Base-by-base conservation (phyloP, 2,329 filamentous ascomycete genomes). In the Aspergillus pseudoterreus region DNA sequence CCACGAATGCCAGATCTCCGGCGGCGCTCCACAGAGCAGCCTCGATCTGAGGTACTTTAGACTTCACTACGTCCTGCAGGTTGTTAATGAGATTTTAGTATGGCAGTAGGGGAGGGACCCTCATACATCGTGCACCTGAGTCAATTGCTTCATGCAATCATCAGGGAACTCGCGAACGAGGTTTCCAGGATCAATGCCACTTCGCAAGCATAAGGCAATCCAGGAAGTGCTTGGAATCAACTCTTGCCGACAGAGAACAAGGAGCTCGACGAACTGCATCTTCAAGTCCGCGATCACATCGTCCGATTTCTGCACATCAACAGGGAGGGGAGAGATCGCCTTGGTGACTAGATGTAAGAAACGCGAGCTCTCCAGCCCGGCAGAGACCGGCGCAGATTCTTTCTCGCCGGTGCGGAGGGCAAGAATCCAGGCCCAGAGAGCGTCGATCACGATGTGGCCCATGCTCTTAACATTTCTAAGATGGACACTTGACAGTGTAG, bases 1-100 rank as follows among this genome's bases (percentile, higher is more conserved):
- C 88, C 22, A 99, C 90, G 65, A 99, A 99, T 3, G 90, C 92
- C 52, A 99, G 78, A 64, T 97, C 94, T 35, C 92, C 91, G 10
- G 90, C 89, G 6, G 92, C 90, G 60, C 85, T 85, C 69, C 86
- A 95, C 3, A 92, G 88, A 47, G 92, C 92, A 38, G 76, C 72
- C 62, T 83, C 85, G 45, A 71, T 60, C 45, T 63, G 55, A 12
- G 64, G 64, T 17, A 75, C 62, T 38, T 58, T 65, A 14, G 64
- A 70, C 50, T 71, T 63, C 30, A 70, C 53, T 17, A 67, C 62
- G 44, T 73, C 69, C 55, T 66, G 21, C 4, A 48, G 33, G 3
- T 14, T 14, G 27, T 57, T 43, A 58, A 45, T 32, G 27, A 49
- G 27, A 41, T 17, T 15, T 3, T 4, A 35, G 8, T 24, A 11